Base-by-base conservation (phyloP, 2,329 filamentous ascomycete genomes). In the Neobulgaria alba region DNA sequence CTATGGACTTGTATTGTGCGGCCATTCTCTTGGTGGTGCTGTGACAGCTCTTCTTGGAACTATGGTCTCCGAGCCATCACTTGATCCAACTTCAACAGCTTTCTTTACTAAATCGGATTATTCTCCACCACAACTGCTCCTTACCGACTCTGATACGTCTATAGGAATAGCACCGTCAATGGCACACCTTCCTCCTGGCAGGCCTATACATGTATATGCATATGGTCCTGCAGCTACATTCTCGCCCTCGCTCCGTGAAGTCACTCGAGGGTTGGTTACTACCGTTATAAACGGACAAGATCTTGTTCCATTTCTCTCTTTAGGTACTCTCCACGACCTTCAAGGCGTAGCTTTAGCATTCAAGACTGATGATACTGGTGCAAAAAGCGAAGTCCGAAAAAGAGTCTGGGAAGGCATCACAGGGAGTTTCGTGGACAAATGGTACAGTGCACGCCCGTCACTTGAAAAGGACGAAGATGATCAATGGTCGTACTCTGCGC, bases 151-250 rank as follows among this genome's bases (percentile, higher is more conserved):
- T 1, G 23, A 18, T 15, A 18, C 19, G 5, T 34, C 45, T 15
- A 21, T 66, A 2, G 41, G 44, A 12, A 45, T 36, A 7, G 38
- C 46, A 8, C 36, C 39, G 19, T 33, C 56, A 10, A 61, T 65
- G 14, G 60, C 77, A 21, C 70, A 67, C 14, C 68, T 88, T 0
- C 84, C 84, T 0, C 53, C 79, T 0, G 77, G 79, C 12, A 73
- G 84, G 0, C 79, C 81, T 3, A 82, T 88, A 15, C 84, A 89
- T 52, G 84, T 87, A 10, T 89, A 85, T 57, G 80, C 84, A 5
- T 89, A 87, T 57, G 84, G 84, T 0, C 79, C 83, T 2, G 82
- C 83, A 0, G 75, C 81, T 0, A 82, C 80, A 10, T 77, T 88
- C 72, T 85, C 81, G 0, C 69, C 80, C 0, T 74, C 78, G 2